These are phyloP conservation scores for Dryadomyces quercivorus DNA, from an alignment of 2,329 filamentous ascomycete species.

Conservation along the genomic window DNA sequence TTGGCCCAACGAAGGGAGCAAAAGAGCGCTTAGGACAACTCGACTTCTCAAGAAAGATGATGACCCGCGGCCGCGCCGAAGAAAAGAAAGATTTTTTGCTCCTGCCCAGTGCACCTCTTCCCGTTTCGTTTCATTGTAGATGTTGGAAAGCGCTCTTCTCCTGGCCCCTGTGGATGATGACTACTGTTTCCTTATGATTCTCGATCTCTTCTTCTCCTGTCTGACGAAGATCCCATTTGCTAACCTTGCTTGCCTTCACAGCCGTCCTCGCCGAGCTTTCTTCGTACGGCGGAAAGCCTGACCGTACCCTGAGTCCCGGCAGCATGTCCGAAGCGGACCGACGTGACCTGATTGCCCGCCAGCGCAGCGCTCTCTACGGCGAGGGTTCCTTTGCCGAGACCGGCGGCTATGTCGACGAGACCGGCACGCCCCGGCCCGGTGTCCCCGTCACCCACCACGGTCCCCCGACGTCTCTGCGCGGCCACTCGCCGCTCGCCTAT, in stretches of 20 bases:
- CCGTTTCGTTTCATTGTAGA: slow-evolving; percentile 6
- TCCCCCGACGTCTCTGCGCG: slow-evolving; percentile 53
- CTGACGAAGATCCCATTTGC: slow-evolving; percentile 11
- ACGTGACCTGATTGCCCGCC: slow-evolving; percentile 87
- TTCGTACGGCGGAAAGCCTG: slow-evolving; percentile 53
- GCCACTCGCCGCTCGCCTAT: slow-evolving; percentile 69
- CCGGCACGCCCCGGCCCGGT: slow-evolving; percentile 47
- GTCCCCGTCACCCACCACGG: slow-evolving; percentile 46
- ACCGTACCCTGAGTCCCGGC: slow-evolving; percentile 73
- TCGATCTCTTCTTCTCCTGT: neutral
- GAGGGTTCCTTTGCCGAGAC: slow-evolving; percentile 59
- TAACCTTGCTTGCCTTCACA: slow-evolving; percentile 25
- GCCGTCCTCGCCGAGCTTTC: slow-evolving; percentile 37
- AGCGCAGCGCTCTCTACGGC: slow-evolving; percentile 88
- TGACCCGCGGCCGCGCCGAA: neutral
- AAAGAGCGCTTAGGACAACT: slow-evolving; percentile 4
- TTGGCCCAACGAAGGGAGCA: slow-evolving; percentile 3
- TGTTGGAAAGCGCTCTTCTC: slow-evolving; percentile 6
- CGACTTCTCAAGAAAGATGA: slow-evolving; percentile 12
- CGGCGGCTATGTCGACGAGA: slow-evolving; percentile 56
- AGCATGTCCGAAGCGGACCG: slow-evolving; percentile 90
- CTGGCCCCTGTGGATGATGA: neutral
- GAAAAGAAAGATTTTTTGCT: slow-evolving; percentile 7
- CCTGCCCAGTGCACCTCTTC: slow-evolving; percentile 9
- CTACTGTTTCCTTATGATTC: slow-evolving; percentile 1